Evolutionary conservation across 768 basidiomycete genomes (phyloP), one percentile per base, ranked within the genome.

Genomic region (Asterophora parasitica): DNA sequence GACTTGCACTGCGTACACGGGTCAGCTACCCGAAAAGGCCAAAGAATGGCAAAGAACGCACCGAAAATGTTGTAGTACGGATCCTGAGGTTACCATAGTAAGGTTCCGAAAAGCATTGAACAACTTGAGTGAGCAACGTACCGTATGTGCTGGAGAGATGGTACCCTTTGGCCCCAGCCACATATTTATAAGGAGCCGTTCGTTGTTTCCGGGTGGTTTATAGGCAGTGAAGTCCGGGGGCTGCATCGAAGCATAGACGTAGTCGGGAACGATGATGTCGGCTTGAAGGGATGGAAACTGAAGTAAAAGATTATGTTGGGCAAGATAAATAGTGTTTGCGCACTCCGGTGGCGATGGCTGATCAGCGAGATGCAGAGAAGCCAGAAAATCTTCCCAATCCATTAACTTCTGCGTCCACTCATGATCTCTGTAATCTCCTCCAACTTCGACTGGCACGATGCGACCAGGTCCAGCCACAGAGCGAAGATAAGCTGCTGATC

Each of bases 41-140:
- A 7, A 42, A n/a, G 23, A 16, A 40, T 9, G 15, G 17, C 2
- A 33, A 45, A 50, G 38, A 35, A 27, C 50, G 33, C 65, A 92
- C 92, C 82, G 63, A 90, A 98, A 52, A 86, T 76, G 63, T 99
- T 99, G 69, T 80, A 90, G 66, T 84, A 96, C 3, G 94, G 94
- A 60, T 99, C 95, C 92, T 95, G 49, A 30, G 38, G 46, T 33
- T 30, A 27, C 30, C 13, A 35, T 20, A 39, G 37, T 43, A 26
- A 36, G 52, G 28, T n/a, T 42, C 26, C 40, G 45, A 47, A 28
- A 16, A 16, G 6, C 23, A 23, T 3, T 23, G 46, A 52, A 42
- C 45, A 23, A 46, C 23, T 55, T 8, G 40, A 36, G 46, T 17
- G 36, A 12, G 31, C 51, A 33, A 58, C 64, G 20, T 52, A 82